A percentile compares a stretch with the other conserved stretches of the same genome.
Evolutionary conservation across 129 eudicot genomes (phyloP).

Genomic region (Silybum marianum): DNA sequence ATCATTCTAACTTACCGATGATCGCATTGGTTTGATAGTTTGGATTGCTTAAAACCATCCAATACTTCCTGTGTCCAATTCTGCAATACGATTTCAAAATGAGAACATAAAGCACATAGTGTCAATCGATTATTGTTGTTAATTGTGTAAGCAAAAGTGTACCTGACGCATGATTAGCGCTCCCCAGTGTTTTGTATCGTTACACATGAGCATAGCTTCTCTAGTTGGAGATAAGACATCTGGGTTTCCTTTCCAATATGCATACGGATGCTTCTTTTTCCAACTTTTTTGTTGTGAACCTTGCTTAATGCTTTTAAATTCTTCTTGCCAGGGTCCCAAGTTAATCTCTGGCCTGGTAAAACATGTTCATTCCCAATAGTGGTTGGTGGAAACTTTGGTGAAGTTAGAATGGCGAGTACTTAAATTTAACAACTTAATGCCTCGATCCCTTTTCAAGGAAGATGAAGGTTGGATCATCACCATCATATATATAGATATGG

Average conservation of each 20-base stretch:
- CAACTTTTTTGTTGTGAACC: slow-evolving; percentile 64
- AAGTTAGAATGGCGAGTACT: neutral
- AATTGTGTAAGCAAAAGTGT: neutral
- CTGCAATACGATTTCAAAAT: slow-evolving; percentile 39
- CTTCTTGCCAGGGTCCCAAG: slow-evolving; percentile 78
- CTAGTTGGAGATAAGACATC: slow-evolving; percentile 72
- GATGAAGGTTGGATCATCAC: neutral
- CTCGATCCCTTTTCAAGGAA: neutral
- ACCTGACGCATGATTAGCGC: slow-evolving; percentile 89
- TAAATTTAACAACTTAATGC: neutral
- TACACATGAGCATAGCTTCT: slow-evolving; percentile 53
- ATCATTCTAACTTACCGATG: slow-evolving; percentile 49
- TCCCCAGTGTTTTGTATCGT: slow-evolving; percentile 61
- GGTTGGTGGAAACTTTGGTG: neutral
- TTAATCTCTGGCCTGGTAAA: slow-evolving; percentile 71
- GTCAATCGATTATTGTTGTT: neutral
- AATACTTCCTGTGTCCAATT: slow-evolving; percentile 64
- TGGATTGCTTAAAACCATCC: slow-evolving; percentile 65
- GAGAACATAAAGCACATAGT: neutral
- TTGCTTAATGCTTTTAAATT: slow-evolving; percentile 64
- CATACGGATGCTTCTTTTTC: slow-evolving; percentile 55
- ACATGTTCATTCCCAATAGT: slow-evolving; percentile 9
- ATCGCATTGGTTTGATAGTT: slow-evolving; percentile 76
- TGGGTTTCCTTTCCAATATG: slow-evolving; percentile 96
- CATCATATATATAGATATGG: no score